phyloP scores from a whole-genome alignment of 73 alveolate genomes.

The Symbiodinium natans region DNA sequence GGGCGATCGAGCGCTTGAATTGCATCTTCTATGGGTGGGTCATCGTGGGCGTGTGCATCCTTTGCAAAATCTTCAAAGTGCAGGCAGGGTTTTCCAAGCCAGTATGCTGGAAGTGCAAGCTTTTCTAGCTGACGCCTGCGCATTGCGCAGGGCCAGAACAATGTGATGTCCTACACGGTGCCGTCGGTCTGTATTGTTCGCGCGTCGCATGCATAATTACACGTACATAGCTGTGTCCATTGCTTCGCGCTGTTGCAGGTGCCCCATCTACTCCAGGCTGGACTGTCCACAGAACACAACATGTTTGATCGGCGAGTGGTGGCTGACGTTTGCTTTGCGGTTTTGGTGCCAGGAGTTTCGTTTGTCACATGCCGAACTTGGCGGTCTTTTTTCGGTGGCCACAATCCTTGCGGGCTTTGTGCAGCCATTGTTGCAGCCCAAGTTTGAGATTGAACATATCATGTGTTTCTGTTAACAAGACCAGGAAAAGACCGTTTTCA shows the following conservation, averaged over 20 bases:
- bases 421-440: constrained; percentile 24
- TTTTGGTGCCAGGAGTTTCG: not conserved
- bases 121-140: not conserved
- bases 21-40: constrained; percentile 74
- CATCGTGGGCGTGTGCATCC: constrained; percentile 75
- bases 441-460: not conserved
- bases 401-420: constrained; percentile 65
- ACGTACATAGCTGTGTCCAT: too few relatives aligned
- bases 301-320: not conserved
- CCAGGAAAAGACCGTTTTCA: not conserved
- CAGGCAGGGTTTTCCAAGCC: not conserved
- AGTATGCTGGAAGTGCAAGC: not conserved
- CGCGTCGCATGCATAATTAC: not conserved
- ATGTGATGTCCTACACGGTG: constrained; percentile 84
- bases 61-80: constrained; percentile 61
- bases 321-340: too few relatives aligned
- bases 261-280: constrained; percentile 57
- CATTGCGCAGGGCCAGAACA: constrained; percentile 34
- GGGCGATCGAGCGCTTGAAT: not conserved
- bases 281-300: too few relatives aligned
- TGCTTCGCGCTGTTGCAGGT: too few relatives aligned
- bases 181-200: not conserved
- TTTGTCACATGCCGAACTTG: constrained; percentile 68
- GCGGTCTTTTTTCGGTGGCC: constrained; percentile 62
- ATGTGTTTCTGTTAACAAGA: too few relatives aligned